Conservation (phyloP, 2,329 filamentous ascomycete genomes). For the Colletotrichum sojae region DNA sequence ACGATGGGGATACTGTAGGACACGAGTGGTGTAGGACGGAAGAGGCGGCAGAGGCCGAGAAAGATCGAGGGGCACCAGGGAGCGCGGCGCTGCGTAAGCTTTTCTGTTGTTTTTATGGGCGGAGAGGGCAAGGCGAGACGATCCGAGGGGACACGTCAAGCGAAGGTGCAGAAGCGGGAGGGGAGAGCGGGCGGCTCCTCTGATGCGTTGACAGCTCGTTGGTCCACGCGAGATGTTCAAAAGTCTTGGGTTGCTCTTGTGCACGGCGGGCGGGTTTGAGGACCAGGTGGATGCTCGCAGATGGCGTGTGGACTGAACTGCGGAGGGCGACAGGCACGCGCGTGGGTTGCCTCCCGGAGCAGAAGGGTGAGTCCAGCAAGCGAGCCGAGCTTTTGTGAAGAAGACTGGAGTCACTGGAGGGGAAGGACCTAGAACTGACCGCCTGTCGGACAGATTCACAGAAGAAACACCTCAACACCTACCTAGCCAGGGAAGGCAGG, state of each 20-base stretch:
- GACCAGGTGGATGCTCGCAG: conserved; percentile 22
- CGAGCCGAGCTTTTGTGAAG: conserved; percentile 4
- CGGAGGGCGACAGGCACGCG: conserved; percentile 7
- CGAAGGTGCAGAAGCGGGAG: conserved; percentile 22
- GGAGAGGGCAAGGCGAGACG: conserved; percentile 24
- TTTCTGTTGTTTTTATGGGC: conserved; percentile 31
- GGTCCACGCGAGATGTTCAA: conserved; percentile 25
- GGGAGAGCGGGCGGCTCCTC: conserved; percentile 25
- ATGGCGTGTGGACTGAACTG: not conserved
- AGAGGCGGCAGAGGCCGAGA: conserved; percentile 42
- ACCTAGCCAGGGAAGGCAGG: not conserved
- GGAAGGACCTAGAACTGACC: not conserved
- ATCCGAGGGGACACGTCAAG: conserved; percentile 28
- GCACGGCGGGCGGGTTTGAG: conserved; percentile 13
- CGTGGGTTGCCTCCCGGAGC: conserved; percentile 37
- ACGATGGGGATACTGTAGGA: conserved; percentile 20
- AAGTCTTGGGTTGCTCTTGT: conserved; percentile 30
- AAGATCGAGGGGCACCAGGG: conserved; percentile 28
- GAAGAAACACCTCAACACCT: conserved; percentile 1
- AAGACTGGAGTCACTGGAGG: conserved; percentile 10
- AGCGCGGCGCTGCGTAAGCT: conserved; percentile 39
- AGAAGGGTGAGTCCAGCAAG: conserved; percentile 17
- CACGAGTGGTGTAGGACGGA: conserved; percentile 33
- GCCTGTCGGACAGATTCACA: not conserved
- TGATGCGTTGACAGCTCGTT: conserved; percentile 34